Base-by-base conservation (phyloP, 2,329 filamentous ascomycete species). In the Paecilomyces variotii region DNA sequence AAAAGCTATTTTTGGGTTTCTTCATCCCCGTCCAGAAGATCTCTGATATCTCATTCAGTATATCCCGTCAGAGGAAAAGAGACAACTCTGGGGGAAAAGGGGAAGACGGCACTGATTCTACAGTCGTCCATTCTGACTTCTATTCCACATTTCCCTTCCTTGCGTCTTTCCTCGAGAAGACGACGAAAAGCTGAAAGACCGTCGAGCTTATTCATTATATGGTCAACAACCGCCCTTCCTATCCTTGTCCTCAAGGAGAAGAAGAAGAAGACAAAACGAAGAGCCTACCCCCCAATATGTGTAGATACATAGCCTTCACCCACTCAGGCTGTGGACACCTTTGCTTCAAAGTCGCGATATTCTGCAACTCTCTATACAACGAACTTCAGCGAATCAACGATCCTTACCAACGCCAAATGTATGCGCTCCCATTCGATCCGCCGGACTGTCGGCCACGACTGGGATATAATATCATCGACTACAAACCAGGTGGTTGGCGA, bases 321-420 rank as follows among this genome's bases (percentile, higher is more conserved):
- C 65, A 64, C 60, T n/a, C 51, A 45, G 55, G 60, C 7, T 73
- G 72, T 64, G 56, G 59, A 9, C 70, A 73, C 56, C 61, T 56
- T 3, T 57, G 55, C 35, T 66, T 68, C 52, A 49, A 64, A 4
- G 59, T 71, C 2, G 39, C 60, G 32, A 25, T 57, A 5, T 66
- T 70, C 62, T 74, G 72, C 60, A 53, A 24, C 3, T 12, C 56
- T 3, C 55, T 68, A 6, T 56, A 65, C 10, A 11, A 50, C n/a
- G 66, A 72, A 39, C 60, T 74, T 0, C 59, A 63, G 10, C 68
- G 67, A 2, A 73, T 73, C 57, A 70, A 72, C 24, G 66, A 72
- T 34, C 64, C 68, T 0, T 49, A 57, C 0, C 54, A 69, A 35
- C 63, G 63, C 1, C 56, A 56, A 1, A 49, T 54, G 19, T 61